These are phyloP conservation scores for Lipomyces lipofer DNA, from an alignment of 805 yeast species.

Conservation along the genomic window DNA sequence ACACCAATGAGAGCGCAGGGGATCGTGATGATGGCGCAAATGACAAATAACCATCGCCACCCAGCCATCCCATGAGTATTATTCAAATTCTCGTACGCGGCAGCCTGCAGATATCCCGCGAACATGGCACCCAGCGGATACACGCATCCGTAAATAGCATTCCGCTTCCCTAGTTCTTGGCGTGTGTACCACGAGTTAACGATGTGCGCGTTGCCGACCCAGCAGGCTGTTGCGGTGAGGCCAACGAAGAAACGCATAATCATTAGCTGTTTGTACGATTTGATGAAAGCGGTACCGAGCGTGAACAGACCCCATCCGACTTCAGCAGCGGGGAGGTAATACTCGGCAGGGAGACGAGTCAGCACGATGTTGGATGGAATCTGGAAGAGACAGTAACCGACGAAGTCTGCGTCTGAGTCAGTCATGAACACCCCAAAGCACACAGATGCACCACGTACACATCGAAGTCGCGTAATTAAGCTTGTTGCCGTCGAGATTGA, in stretches of 20 bases:
- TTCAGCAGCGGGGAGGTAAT: constrained; percentile 43
- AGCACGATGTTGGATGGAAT: constrained; percentile 43
- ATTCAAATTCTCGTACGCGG: constrained; percentile 48
- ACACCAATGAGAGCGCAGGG: constrained; percentile 59
- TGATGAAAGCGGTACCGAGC: constrained; percentile 35
- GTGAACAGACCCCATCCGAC: constrained; percentile 44
- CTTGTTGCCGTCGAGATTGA: constrained; percentile 63
- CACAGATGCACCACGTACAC: constrained; percentile 41
- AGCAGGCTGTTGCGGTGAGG: constrained; percentile 46
- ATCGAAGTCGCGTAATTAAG: constrained; percentile 50
- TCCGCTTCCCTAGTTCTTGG: constrained; percentile 59
- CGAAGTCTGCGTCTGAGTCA: constrained; percentile 23
- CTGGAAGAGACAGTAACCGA: constrained; percentile 43
- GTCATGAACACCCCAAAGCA: background rate
- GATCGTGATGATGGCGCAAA: constrained; percentile 62
- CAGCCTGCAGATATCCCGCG: constrained; percentile 62
- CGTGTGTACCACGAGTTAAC: constrained; percentile 55
- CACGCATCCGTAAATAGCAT: constrained; percentile 59
- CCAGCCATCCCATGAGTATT: constrained; percentile 58
- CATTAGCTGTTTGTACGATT: constrained; percentile 37
- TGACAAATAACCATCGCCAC: constrained; percentile 73
- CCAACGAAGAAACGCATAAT: constrained; percentile 46
- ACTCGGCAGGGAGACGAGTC: constrained; percentile 47
- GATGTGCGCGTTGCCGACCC: constrained; percentile 45
- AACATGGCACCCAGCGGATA: constrained; percentile 63